These are phyloP conservation scores for Tetragonia tetragonoides DNA, from an alignment of 148 eudicot genomes.

Conservation along the genomic window DNA sequence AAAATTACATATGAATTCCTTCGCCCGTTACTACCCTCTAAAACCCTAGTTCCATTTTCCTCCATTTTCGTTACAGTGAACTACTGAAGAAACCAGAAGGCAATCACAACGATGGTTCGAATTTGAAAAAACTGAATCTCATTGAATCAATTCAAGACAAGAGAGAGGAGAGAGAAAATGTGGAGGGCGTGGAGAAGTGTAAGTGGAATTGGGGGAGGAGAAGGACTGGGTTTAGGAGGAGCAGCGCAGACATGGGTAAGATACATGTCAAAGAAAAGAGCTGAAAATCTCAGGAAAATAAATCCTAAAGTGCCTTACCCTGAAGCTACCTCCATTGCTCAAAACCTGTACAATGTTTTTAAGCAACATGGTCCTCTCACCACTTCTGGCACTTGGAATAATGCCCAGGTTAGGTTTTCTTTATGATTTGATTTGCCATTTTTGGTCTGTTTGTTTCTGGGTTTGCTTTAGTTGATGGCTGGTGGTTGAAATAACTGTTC, in stretches of 20 bases:
- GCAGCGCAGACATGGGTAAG: constrained; percentile 24
- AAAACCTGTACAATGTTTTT: constrained; percentile 26
- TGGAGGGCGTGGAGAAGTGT: constrained; percentile 22
- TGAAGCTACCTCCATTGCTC: constrained; percentile 36
- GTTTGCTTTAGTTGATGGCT: too few species aligned
- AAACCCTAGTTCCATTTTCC: constrained; percentile 16
- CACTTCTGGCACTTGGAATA: constrained; percentile 26
- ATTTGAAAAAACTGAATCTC: neutral
- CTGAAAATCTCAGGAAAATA: constrained; percentile 30
- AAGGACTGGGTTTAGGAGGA: neutral
- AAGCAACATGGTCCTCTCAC: constrained; percentile 32
- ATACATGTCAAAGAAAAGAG: constrained; percentile 34
- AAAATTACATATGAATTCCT: too few species aligned
- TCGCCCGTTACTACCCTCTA: too few species aligned
- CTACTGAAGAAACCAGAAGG: too few species aligned
- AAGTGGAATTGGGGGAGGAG: neutral
- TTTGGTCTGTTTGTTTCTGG: neutral
- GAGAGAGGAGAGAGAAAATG: constrained; percentile 23
- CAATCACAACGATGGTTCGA: too few species aligned
- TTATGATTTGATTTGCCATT: neutral
- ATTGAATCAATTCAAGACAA: too few species aligned
- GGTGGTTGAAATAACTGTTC: too few species aligned
- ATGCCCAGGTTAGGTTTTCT: constrained; percentile 21
- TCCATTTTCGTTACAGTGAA: neutral
- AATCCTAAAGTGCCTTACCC: constrained; percentile 39